These are phyloP conservation scores for Pseudogymnoascus sp. DNA, from an alignment of 2,329 filamentous ascomycete genomes.

Conservation along the genomic window DNA sequence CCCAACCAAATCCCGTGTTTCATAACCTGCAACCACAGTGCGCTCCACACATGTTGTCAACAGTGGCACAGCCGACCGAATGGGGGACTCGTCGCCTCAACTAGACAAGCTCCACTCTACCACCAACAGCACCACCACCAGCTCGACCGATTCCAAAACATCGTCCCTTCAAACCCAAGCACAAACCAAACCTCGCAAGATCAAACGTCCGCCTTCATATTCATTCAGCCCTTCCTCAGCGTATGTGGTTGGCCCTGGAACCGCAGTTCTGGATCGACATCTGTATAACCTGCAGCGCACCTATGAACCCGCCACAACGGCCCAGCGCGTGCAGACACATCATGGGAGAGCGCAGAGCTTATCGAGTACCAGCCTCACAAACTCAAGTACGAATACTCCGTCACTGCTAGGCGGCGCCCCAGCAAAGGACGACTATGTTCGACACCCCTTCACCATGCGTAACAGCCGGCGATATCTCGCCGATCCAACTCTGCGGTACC, in stretches of 20 bases:
- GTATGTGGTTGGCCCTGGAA: constrained; percentile 7
- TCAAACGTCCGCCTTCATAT: not conserved
- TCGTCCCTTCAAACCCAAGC: not conserved
- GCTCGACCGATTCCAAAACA: constrained; percentile 4
- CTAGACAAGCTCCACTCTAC: constrained; percentile 6
- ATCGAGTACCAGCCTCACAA: constrained; percentile 9
- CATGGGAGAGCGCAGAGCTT: constrained; percentile 7
- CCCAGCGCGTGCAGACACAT: constrained; percentile 7
- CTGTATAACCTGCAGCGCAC: constrained; percentile 1
- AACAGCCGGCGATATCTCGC: constrained; percentile 78
- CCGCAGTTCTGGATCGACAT: constrained; percentile 7
- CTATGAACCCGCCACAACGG: not conserved
- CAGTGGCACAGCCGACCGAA: constrained; percentile 8
- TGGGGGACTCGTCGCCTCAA: constrained; percentile 5
- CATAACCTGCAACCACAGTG: not conserved
- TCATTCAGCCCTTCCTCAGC: not conserved
- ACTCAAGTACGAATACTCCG: constrained; percentile 6
- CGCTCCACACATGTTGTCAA: constrained; percentile 8
- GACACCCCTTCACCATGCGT: constrained; percentile 56
- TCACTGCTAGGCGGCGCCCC: not conserved
- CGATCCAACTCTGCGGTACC: constrained; percentile 64
- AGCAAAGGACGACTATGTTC: constrained; percentile 3
- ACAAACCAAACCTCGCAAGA: not conserved
- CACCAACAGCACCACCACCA: constrained; percentile 1
- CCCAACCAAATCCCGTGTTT: not conserved